These are phyloP conservation scores for Solanum verrucosum DNA, from an alignment of 257 asterid species.

Conservation along the genomic window DNA sequence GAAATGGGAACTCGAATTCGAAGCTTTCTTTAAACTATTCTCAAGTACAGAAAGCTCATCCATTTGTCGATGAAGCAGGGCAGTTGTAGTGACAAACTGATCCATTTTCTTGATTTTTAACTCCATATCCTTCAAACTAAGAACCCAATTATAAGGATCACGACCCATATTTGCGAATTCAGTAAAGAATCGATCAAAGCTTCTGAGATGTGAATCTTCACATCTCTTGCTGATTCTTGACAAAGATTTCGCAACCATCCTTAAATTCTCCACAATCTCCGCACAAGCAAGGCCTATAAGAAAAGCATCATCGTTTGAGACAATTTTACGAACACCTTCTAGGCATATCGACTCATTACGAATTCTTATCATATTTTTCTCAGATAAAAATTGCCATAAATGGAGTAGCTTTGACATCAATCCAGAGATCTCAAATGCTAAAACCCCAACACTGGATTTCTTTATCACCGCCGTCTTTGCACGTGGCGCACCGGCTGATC, in stretches of 20 bases:
- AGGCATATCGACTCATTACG: constrained; percentile 45
- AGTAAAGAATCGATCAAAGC: constrained; percentile 43
- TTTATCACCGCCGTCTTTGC: constrained; percentile 20
- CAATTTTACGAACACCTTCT: constrained; percentile 88
- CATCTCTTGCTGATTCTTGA: constrained; percentile 53
- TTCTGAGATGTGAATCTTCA: constrained; percentile 46
- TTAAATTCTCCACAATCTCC: constrained; percentile 62
- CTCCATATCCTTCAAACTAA: constrained; percentile 51
- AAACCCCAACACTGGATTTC: constrained; percentile 66
- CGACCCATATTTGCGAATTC: constrained; percentile 68
- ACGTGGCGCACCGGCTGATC: constrained; percentile 23
- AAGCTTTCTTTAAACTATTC: constrained; percentile 33
- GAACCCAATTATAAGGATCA: constrained; percentile 50
- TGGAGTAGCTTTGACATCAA: constrained; percentile 87
- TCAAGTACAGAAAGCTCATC: constrained; percentile 61
- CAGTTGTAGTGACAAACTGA: constrained; percentile 36
- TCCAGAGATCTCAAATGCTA: constrained; percentile 77
- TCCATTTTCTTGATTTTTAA: constrained; percentile 53
- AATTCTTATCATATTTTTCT: constrained; percentile 39
- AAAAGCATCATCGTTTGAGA: constrained; percentile 73
- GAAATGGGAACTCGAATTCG: constrained; percentile 1
- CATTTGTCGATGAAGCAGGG: constrained; percentile 50
- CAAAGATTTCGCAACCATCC: constrained; percentile 40
- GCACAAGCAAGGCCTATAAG: constrained; percentile 72
- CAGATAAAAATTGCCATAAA: constrained; percentile 72